Conservation (phyloP, 83 land plant genomes). For the Diphasiastrum complanatum region DNA sequence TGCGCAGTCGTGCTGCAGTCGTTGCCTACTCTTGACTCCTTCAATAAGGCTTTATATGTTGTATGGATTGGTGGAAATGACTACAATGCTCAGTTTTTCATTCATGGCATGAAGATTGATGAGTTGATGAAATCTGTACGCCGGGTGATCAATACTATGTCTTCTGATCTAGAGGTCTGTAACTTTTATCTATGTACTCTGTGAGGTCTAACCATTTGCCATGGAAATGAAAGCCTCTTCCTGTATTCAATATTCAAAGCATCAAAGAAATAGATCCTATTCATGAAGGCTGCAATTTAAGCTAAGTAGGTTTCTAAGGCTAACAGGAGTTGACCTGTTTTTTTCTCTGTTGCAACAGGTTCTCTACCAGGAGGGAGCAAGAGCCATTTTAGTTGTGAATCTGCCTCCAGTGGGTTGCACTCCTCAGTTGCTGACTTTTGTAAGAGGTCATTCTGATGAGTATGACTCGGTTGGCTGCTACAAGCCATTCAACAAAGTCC, state of each 20-base stretch:
- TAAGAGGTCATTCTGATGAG: neutral
- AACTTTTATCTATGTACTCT: neutral
- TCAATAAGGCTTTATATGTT: too few relatives aligned
- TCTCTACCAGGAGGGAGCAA: neutral
- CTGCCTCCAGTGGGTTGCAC: neutral
- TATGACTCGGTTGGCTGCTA: neutral
- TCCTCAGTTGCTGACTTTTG: neutral
- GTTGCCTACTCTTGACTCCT: too few relatives aligned
- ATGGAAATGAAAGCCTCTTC: neutral
- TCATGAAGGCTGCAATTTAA: too few relatives aligned
- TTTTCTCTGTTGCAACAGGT: neutral
- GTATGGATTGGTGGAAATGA: too few relatives aligned
- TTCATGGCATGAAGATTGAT: neutral
- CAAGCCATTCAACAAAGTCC: neutral
- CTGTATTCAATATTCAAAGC: neutral
- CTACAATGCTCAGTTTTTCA: neutral
- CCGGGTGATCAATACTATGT: neutral
- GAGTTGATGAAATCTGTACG: neutral
- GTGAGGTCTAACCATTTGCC: neutral
- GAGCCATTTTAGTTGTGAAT: neutral
- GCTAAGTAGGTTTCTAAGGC: too few relatives aligned
- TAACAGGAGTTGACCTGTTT: neutral
- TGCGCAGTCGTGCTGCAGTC: too few relatives aligned
- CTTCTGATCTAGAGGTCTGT: neutral
- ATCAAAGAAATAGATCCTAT: too few relatives aligned